Evolutionary conservation across 1,139 yeast genomes (phyloP), one percentile per base, ranked within the genome.

Genomic region (Scheffersomyces insectosa): DNA sequence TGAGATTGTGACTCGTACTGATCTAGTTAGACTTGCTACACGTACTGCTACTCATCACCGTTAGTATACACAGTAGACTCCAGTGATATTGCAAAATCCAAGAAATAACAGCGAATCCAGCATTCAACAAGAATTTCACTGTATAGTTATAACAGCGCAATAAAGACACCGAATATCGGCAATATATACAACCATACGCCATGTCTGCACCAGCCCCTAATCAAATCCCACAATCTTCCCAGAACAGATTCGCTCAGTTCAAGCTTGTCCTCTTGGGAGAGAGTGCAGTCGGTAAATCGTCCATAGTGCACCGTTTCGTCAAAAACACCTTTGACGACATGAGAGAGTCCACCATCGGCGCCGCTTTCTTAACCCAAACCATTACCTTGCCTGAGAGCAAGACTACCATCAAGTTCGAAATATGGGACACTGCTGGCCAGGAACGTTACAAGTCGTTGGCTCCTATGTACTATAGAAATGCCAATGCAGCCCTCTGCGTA

Each of bases 301-400:
- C 77, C 27, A 71, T 73, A 13, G 79, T 73, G 10, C 78, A 71
- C 51, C 56, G 77, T 34, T 71, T 59, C 37, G 79, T 73, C 40
- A 74, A 73, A 55, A 95, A 91, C 62, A 88, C 95, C 28, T 95
- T 93, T 63, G 97, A 91, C 57, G 97, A 90, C 59, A 80, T 87
- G 68, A 79, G 97, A 55, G 98, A 93, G 66, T 88, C 96, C 20
- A 93, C 98, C 6, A 93, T 93, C 48, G 98, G 98, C 12, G 99
- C 99, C 3, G 99, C 99, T 3, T 93, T 93, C 63, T 73, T 93
- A 46, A 91, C 99, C 12, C 98, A 93, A 62, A 87, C 96, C 74
- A 83, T 56, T 41, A 49, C 57, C 5, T 41, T 46, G 25, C 45
- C 48, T 3, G 47, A 47, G 27, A 42, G 47, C 36, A 39, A 49